Base-by-base conservation (phyloP, 768 basidiomycete genomes). In the Podaxis carcinomalis region DNA sequence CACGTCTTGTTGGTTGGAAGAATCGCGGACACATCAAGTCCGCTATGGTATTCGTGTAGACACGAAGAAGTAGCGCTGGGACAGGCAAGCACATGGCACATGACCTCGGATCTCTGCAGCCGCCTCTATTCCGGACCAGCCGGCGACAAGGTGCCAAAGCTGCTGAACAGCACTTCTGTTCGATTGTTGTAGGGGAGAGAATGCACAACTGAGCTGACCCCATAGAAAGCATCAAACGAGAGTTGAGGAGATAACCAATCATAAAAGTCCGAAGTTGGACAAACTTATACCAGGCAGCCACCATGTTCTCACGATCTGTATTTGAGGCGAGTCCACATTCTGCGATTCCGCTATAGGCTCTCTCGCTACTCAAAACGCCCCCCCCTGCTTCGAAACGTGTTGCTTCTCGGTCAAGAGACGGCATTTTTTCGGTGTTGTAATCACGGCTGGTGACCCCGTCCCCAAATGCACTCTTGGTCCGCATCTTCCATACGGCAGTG, bases 1-100 rank as follows among this genome's bases (percentile, higher is more conserved):
- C 27, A 7, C 37, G 35, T 55, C 36, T 35, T n/a, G 53, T n/a
- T 10, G 21, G 10, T 35, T 46, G 51, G 51, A 14, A 61, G 59
- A 55, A 61, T 39, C 40, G 35, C 52, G 37, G 52, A 47, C 11
- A 13, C 28, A 46, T 39, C 13, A 16, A 36, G 47, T 14, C 52
- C 35, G 46, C 59, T 61, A 39, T n/a, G 52, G 52, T 36, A 21
- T 36, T 14, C 16, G 58, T 27, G 51, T 19, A 36, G 58, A 32
- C 25, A 25, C 23, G 50, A 32, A 59, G 51, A 61, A 42, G 7
- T 16, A 37, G 59, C 59, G 44, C 52, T 28, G 35, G 23, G 19
- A 27, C 23, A 25, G 46, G 59, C 32, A 49, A 9, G 9, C 35
- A n/a, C 9, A 14, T 21, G 44, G 59, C 59, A 61, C 59, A 61